Conservation (phyloP, 768 basidiomycete genomes). For the Russula brevipes region DNA sequence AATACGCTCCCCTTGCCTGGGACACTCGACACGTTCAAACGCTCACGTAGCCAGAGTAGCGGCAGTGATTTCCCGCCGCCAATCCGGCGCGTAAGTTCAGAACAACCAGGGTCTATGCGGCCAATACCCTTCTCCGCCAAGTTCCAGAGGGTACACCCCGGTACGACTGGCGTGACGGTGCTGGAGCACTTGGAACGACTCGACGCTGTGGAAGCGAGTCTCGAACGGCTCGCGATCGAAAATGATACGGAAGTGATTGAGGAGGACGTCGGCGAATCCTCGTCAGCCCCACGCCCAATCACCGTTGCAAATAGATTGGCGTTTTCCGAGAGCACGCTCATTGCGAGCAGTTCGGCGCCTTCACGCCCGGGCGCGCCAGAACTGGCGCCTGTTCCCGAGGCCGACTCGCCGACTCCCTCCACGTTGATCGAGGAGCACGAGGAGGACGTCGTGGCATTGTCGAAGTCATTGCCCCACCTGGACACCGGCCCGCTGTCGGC, state of each 20-base stretch:
- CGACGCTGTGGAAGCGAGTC: conserved; percentile 74
- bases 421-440: conserved; percentile 35
- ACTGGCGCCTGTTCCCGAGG: conserved; percentile 23
- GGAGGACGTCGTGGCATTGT: conserved; percentile 69
- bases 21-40: conserved; percentile 44
- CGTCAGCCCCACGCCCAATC: conserved; percentile 15
- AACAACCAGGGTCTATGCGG: conserved; percentile 56
- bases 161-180: conserved; percentile 81
- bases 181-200: conserved; percentile 81
- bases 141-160: conserved; percentile 76
- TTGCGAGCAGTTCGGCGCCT: conserved; percentile 16
- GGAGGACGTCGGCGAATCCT: conserved; percentile 18
- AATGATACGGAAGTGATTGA: conserved; percentile 47
- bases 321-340: neutral
- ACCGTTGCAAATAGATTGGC: neutral
- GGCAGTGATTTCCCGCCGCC: conserved; percentile 71
- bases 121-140: conserved; percentile 83
- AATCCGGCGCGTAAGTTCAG: conserved; percentile 56
- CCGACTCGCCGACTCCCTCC: conserved; percentile 18
- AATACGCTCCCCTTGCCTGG: conserved; percentile 55
- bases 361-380: conserved; percentile 20
- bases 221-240: conserved; percentile 66
- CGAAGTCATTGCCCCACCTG: conserved; percentile 69
- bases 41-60: conserved; percentile 55
- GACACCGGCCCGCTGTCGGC: conserved; percentile 42